Conservation (phyloP, 176 grass and related monocot genomes). For the Zoysia pacifica region DNA sequence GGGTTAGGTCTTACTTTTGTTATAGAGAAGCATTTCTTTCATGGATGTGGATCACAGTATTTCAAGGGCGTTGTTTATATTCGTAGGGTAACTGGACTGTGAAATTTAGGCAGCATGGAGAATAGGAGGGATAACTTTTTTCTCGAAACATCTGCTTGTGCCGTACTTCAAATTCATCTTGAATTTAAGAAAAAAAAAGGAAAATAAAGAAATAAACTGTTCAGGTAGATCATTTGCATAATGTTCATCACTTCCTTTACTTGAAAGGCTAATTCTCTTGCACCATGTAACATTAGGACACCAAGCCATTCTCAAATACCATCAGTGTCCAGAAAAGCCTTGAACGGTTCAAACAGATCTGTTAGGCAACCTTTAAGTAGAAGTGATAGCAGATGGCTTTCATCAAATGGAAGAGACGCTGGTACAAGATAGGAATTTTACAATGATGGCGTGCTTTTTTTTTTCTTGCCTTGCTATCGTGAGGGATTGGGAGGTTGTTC, state of each 20-base stretch:
- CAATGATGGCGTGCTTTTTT: slow-evolving; percentile 50
- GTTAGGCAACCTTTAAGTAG: slow-evolving; percentile 54
- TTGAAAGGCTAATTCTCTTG: slow-evolving; percentile 36
- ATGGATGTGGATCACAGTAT: not conserved
- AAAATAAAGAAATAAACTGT: slow-evolving; percentile 6
- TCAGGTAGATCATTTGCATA: slow-evolving; percentile 13
- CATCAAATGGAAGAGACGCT: slow-evolving; percentile 69
- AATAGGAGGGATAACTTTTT: not conserved
- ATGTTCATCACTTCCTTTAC: not conserved
- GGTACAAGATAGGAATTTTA: slow-evolving; percentile 60
- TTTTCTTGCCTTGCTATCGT: slow-evolving; percentile 61
- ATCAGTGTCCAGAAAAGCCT: slow-evolving; percentile 68
- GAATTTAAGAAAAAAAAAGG: not conserved
- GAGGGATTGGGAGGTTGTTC: slow-evolving; percentile 54
- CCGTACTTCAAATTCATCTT: not conserved
- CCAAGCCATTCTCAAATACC: slow-evolving; percentile 76
- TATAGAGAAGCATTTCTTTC: not conserved
- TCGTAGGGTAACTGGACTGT: not conserved
- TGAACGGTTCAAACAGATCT: slow-evolving; percentile 65
- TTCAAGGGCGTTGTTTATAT: slow-evolving; percentile 3
- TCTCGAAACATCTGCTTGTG: not conserved
- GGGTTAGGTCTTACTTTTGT: not conserved
- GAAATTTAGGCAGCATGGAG: not conserved
- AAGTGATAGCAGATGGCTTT: slow-evolving; percentile 65
- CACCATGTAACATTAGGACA: slow-evolving; percentile 53